Base-by-base conservation (phyloP, 352 stramenopile genomes). In the Globisporangium camurandrum region DNA sequence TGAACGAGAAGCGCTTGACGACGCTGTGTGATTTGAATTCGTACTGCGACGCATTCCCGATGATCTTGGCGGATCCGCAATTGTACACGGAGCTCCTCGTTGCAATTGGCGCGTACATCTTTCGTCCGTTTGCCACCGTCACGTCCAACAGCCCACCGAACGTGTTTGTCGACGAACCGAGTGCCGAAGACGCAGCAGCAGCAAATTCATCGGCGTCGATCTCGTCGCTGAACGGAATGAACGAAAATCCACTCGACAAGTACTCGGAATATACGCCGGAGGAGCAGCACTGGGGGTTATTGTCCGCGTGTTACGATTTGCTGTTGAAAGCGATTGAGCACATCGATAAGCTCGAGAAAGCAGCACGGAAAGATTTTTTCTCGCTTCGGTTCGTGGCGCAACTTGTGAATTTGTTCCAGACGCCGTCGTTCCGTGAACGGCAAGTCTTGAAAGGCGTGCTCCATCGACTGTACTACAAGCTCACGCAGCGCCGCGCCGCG, bases 401-500 rank as follows among this genome's bases (percentile, higher is more conserved):
- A 61, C 61, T 94, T 28, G 78, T 94, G 20, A 83, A 81, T 48
- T 57, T 92, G 31, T 92, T 93, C 64, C 88, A 93, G 64, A 86
- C 80, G 47, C 79, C 82, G n/a, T 90, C 80, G 51, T 90, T 90
- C 55, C 85, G 86, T 42, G 84, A 95, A 43, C 75, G 84, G 2
- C 78, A 95, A 53, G 72, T 93, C 45, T 62, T 95, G 27, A 93
- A 93, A 61, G 77, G 77, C 33, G 78, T 93, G 55, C 75, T 92
- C 44, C 80, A 93, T 67, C 77, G 82, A 45, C 54, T 95, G 59
- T 95, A 95, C 64, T 93, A 93, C 75, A 95, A 93, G 66, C 72
- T 95, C 47, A 93, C 82, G 50, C 80, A 95, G 66, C 84, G 83
- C 31, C 81, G 84, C 27, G 86, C 82, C 52, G 72, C 80, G 17